These are phyloP conservation scores for Fomitopsis pulvina DNA, from an alignment of 768 basidiomycete genomes.

Conservation along the genomic window DNA sequence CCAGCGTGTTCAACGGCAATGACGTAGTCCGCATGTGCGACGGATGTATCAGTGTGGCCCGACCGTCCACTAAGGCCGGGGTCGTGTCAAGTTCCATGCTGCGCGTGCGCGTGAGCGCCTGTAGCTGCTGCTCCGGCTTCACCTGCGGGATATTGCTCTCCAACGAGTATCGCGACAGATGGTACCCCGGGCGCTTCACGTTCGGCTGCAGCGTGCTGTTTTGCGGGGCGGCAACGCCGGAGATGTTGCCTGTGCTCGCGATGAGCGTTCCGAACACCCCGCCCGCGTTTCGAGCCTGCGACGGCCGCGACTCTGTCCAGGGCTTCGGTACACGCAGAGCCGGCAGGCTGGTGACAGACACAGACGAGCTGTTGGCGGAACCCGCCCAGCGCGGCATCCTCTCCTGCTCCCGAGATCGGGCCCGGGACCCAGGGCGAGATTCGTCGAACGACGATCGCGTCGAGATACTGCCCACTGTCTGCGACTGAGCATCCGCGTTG, in stretches of 20 bases:
- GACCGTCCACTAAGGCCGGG: not conserved
- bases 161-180: slow-evolving; percentile 48
- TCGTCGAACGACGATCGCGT: slow-evolving; percentile 19
- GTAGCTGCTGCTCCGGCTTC: not conserved
- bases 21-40: slow-evolving; percentile 9
- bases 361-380: not conserved
- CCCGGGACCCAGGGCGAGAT: slow-evolving; percentile 10
- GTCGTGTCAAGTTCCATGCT: slow-evolving; percentile 14
- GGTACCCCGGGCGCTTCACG: slow-evolving; percentile 56
- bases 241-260: slow-evolving; percentile 58
- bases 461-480: slow-evolving; percentile 19
- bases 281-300: slow-evolving; percentile 41
- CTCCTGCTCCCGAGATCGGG: not conserved
- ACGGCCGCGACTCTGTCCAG: slow-evolving; percentile 17
- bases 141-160: slow-evolving; percentile 15
- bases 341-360: not conserved
- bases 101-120: slow-evolving; percentile 12
- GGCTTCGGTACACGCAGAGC: slow-evolving; percentile 1
- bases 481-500: slow-evolving; percentile 24
- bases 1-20: not conserved
- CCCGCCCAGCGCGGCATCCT: slow-evolving; percentile 1
- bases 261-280: slow-evolving; percentile 71
- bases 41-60: slow-evolving; percentile 1
- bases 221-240: slow-evolving; percentile 52
- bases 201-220: slow-evolving; percentile 48